Base-by-base conservation (phyloP, 306 rosid species). In the Canavalia ensiformis region DNA sequence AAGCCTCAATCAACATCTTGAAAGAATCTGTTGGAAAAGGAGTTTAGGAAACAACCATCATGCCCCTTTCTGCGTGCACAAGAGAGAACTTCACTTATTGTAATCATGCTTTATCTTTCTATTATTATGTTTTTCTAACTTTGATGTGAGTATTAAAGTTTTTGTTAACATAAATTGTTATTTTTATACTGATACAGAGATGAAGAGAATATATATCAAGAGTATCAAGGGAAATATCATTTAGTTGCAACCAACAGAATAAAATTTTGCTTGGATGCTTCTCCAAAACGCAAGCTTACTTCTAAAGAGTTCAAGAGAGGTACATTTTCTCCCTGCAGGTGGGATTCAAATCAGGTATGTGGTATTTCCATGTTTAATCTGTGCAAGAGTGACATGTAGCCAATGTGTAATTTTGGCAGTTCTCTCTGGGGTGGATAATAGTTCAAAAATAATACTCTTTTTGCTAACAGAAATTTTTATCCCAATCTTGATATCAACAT, bases 21-120 rank as follows among this genome's bases (percentile, higher is more conserved):
- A 90, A 82, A 88, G 84, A 83, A 88, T 95, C 49, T 95, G 99
- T 68, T 95, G 97, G 99, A 92, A 79, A 88, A 79, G 77, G 69
- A 77, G 81, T 68, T 82, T 51, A 7, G 79, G 84, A 84, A 78
- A 70, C 80, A 84, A 77, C 58, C 82, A 79, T 74, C 88, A 30
- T 72, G 44, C 79, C 31, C 88, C 94, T 30, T 92, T 95, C 67
- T 93, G 98, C 73, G 78, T 93, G 68, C 86, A 79, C 85, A 93
- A 93, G 88, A 85, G 90, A 80, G 93, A 76, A 74, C 84, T 92
- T 81, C 78, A 74, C 71, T 78, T 86, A 72, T 80, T 58, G 98
- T 95, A 92, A 91, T 75, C 73, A 2, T 68, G 47, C 72, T 78
- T 84, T 35, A 49, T 56, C 70, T 76, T 79, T 82, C 74, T 68